Base-by-base conservation (phyloP, 2,329 filamentous ascomycete species). In the Aspergillus novoparasiticus region DNA sequence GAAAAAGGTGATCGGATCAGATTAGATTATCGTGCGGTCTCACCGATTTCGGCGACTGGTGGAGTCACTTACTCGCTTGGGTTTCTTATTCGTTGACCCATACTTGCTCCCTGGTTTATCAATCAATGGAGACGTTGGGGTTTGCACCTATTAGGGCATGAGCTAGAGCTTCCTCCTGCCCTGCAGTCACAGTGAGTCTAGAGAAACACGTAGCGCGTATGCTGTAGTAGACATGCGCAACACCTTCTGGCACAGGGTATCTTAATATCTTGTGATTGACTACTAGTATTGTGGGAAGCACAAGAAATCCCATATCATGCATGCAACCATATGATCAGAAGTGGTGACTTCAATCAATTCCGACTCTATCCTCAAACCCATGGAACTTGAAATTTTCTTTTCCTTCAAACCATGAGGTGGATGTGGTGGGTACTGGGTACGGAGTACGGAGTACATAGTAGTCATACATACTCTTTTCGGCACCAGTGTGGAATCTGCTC, bases 21-120 rank as follows among this genome's bases (percentile, higher is more conserved):
- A 74, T 74, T 72, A 75, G 72, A 75, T 75, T 70, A 68, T 70
- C 68, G 69, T 72, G 69, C 59, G 69, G 50, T 63, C 63, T 63
- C 61, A 59, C 69, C 69, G 69, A 70, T 62, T 65, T 70, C 69
- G 69, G 69, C 66, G 54, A 58, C 12, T 39, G 50, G 61, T 61
- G 57, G 65, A 34, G 53, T 32, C 23, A 10, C 8, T 21, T 26
- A 11, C 57, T 59, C 46, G 58, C 43, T 43, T 41, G 34, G 36
- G 39, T 12, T 21, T 53, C 56, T 63, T 23, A 65, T 65, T 65
- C 57, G 60, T 39, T 28, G 50, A 61, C 54, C 61, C 58, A 46
- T 56, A 51, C 50, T 41, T 57, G 56, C 48, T 43, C 45, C n/a
- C 48, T 32, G 55, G 57, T 67, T 68, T 68, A 68, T 68, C 65